These are phyloP conservation scores for Penicillium crustosum DNA, from an alignment of 2,329 filamentous ascomycete species.

Conservation along the genomic window DNA sequence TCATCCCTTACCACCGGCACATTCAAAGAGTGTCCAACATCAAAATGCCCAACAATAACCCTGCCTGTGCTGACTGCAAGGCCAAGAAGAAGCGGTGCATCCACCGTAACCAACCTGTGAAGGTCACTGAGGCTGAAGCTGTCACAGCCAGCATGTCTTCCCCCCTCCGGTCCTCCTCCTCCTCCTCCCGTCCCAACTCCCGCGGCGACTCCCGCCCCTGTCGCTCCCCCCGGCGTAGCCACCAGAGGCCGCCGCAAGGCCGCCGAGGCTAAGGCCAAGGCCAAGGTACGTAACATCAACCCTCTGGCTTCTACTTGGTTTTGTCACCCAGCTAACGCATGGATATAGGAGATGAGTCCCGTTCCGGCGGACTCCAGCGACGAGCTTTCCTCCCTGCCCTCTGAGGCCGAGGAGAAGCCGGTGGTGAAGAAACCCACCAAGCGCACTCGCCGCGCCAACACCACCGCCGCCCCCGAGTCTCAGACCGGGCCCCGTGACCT, in stretches of 20 bases:
- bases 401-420: not conserved
- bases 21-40: not conserved
- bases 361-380: not conserved
- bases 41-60: conserved; percentile 1
- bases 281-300: not conserved
- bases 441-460: not conserved
- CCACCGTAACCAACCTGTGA: conserved; percentile 13
- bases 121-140: not conserved
- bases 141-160: not conserved
- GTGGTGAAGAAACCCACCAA: not conserved
- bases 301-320: not conserved
- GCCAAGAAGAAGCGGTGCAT: conserved; percentile 30
- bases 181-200: not conserved
- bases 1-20: not conserved
- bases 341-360: not conserved
- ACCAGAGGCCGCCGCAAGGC: not conserved
- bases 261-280: not conserved
- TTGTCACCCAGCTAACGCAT: not conserved
- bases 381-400: not conserved
- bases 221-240: not conserved
- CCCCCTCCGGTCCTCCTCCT: not conserved
- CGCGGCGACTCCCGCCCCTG: not conserved
- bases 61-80: conserved; percentile 24
- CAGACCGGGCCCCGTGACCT: not conserved
- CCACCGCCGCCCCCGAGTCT: not conserved